phyloP scores from a whole-genome alignment of 441 rosid species.

The Euphorbia corollata region DNA sequence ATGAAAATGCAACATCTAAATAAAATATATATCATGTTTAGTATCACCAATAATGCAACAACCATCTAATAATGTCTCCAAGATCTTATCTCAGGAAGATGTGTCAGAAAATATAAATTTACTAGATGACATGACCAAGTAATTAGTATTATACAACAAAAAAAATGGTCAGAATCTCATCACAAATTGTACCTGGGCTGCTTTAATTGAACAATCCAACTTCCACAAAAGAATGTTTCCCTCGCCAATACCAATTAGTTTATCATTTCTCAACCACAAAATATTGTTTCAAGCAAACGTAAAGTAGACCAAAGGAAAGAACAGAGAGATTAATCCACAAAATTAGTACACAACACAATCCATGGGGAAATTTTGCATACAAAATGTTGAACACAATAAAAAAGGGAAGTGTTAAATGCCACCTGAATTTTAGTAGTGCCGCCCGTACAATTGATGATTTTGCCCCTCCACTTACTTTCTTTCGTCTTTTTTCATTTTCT shows the following conservation, averaged over 20 bases:
- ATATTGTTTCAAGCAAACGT: conserved; percentile 34
- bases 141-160: background rate
- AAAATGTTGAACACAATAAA: background rate
- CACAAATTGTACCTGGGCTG: conserved; percentile 52
- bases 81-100: background rate
- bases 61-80: background rate
- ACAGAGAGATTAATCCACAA: conserved; percentile 7
- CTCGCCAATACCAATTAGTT: conserved; percentile 76
- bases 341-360: background rate
- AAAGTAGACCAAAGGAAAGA: conserved; percentile 13
- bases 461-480: too few relatives aligned
- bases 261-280: conserved; percentile 85
- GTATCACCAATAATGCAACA: background rate
- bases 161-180: background rate
- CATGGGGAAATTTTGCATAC: background rate
- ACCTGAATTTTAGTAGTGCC: too few relatives aligned
- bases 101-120: conserved; percentile 2
- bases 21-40: background rate
- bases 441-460: too few relatives aligned
- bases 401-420: too few relatives aligned
- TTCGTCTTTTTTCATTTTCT: too few relatives aligned
- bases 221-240: conserved; percentile 68
- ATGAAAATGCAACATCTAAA: background rate
- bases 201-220: conserved; percentile 66
- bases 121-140: background rate